These are phyloP conservation scores for Pseudoturritis turrita DNA, from an alignment of 345 rosid genomes.

Conservation along the genomic window DNA sequence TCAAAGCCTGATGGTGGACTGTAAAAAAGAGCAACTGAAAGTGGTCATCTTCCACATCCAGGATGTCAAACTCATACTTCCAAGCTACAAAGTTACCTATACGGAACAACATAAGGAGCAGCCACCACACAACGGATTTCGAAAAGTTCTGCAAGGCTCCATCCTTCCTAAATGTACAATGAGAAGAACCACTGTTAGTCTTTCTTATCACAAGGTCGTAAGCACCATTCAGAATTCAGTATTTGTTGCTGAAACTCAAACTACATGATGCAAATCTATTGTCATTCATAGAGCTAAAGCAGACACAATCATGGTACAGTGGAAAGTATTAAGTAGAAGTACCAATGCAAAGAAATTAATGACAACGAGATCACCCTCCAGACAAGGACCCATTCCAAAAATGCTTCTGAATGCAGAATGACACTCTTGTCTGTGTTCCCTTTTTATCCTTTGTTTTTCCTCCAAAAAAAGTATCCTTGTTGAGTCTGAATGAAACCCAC, in stretches of 20 bases:
- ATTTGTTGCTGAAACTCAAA: neutral
- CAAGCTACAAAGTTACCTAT: conserved; percentile 46
- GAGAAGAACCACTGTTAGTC: neutral
- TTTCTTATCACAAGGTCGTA: neutral
- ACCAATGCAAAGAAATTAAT: conserved; percentile 92
- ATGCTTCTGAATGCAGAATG: conserved; percentile 43
- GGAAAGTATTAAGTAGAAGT: conserved; percentile 6
- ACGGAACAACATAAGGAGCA: conserved; percentile 94
- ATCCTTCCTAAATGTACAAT: conserved; percentile 64
- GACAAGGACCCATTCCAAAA: conserved; percentile 44
- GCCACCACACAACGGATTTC: conserved; percentile 64
- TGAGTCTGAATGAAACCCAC: conserved; percentile 29
- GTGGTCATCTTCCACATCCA: neutral
- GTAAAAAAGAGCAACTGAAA: conserved; percentile 14
- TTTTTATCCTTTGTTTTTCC: conserved; percentile 39
- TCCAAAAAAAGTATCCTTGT: conserved; percentile 26
- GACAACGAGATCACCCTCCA: conserved; percentile 63
- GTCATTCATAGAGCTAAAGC: neutral
- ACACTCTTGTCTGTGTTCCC: conserved; percentile 66
- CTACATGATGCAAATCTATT: neutral
- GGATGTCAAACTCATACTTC: neutral
- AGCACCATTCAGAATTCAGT: neutral
- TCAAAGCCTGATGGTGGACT: conserved; percentile 87
- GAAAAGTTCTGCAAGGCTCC: conserved; percentile 90
- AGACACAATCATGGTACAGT: neutral